Conservation (phyloP, 306 rosid species). For the Crataegus laevigata region DNA sequence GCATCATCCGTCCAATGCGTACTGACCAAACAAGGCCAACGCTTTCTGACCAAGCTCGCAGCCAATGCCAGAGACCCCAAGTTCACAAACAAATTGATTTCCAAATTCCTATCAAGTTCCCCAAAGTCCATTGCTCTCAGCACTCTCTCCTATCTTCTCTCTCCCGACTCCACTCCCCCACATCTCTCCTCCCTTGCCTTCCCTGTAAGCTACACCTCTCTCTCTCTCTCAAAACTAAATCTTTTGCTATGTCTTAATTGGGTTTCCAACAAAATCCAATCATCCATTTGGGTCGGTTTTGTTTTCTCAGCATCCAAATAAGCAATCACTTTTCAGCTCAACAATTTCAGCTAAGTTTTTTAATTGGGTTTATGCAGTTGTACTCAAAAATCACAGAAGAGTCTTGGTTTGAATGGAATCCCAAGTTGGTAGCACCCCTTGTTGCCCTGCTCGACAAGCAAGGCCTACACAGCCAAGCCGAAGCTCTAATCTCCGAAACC, state of each 20-base stretch:
- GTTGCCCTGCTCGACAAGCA: slow-evolving; percentile 54
- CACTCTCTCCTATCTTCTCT: slow-evolving; percentile 63
- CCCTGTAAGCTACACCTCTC: slow-evolving; percentile 28
- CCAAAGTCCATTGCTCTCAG: slow-evolving; percentile 56
- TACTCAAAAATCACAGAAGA: slow-evolving; percentile 47
- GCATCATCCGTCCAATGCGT: slow-evolving; percentile 9
- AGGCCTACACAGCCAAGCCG: slow-evolving; percentile 28
- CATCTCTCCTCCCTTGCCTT: slow-evolving; percentile 54
- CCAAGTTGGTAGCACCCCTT: slow-evolving; percentile 54
- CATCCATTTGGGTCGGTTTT: neutral
- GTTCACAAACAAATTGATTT: slow-evolving; percentile 35
- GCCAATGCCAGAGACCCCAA: slow-evolving; percentile 28
- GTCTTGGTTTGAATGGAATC: slow-evolving; percentile 67
- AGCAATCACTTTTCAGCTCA: neutral
- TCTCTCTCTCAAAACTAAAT: neutral
- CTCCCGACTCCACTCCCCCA: slow-evolving; percentile 39
- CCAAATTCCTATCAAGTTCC: slow-evolving; percentile 38
- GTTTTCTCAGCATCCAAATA: neutral
- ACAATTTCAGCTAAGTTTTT: neutral
- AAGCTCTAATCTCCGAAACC: slow-evolving; percentile 42
- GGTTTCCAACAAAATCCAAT: neutral
- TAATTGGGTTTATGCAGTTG: slow-evolving; percentile 32
- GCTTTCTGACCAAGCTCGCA: slow-evolving; percentile 58
- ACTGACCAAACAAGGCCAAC: slow-evolving; percentile 59
- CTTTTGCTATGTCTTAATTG: neutral